Base-by-base conservation (phyloP, 345 rosid species). In the Heritiera littoralis region DNA sequence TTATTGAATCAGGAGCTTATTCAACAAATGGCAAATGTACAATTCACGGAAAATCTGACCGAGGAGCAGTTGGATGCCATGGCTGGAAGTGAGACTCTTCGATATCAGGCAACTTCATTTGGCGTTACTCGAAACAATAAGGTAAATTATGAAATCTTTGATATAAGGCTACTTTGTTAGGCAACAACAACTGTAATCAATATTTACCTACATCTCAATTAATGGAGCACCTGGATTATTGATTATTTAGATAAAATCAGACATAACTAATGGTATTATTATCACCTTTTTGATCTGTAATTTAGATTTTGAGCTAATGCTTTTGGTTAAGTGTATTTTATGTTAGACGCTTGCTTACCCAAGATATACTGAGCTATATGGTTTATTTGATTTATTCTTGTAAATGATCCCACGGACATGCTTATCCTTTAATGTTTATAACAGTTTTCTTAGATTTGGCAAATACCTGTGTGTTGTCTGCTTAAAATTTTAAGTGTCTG, bases 1-100 rank as follows among this genome's bases (percentile, higher is more conserved):
- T 85, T 84, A 79, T 81, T 79, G 55, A 58, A 55, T 80, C 86
- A 97, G 99, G 99, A 97, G 86, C 94, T 97, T 81, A 75, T 97
- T 86, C 98, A 93, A 81, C 99, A 97, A 87, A 97, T 97, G 99
- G 99, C 99, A 79, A 97, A 94, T 86, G 98, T 94, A 71, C 99
- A 92, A 80, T 97, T 93, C 86, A 97, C 94, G 1, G 98, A 97
- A 86, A 97, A 97, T 87, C 87, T 97, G 79, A 97, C 99, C 13
- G 98, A 93, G 87, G 99, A 97, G 77, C 99, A 97, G 86, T 88
- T 97, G 88, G 98, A 94, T 87, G 92, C 99, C 78, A 97, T 94
- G 99, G 99, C 99, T 28, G 99, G 99, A 72, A 90, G 99, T 86
- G 99, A 97, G 83, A 94, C 98, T 51, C 95, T 97, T 56, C 95